Percentiles rank a stretch among this genome's conserved stretches.
Conservation (phyloP, 2,329 filamentous ascomycete species). For the Herpotrichia juniperi region DNA sequence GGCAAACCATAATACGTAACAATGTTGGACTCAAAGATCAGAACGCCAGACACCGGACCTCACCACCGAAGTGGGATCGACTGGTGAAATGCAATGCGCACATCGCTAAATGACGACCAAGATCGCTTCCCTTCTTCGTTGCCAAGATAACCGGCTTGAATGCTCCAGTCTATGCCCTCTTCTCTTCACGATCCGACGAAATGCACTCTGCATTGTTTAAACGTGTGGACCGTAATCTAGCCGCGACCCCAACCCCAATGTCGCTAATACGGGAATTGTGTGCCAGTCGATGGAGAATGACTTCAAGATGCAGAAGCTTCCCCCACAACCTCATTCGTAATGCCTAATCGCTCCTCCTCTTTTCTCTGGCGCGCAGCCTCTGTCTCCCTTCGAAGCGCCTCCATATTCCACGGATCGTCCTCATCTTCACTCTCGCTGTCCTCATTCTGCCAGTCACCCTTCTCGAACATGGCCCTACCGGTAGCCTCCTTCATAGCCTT, state of each 20-base stretch:
- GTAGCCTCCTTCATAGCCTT: constrained; percentile 93
- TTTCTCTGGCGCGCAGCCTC: constrained; percentile 74
- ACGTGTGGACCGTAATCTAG: too few relatives aligned
- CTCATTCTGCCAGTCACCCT: constrained; percentile 82
- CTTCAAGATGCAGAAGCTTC: constrained; percentile 23
- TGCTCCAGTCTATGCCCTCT: background rate
- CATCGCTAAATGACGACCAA: constrained; percentile 6
- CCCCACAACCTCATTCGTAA: constrained; percentile 40
- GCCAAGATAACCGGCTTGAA: background rate
- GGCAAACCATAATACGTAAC: background rate
- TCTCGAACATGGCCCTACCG: constrained; percentile 93
- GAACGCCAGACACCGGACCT: constrained; percentile 17
- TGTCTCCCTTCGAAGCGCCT: constrained; percentile 83
- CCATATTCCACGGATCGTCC: constrained; percentile 77
- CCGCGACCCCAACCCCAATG: background rate
- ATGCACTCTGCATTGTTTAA: background rate
- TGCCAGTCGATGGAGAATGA: background rate
- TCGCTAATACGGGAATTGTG: background rate
- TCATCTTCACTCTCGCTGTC: constrained; percentile 70
- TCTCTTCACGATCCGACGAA: background rate
- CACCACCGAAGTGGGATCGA: constrained; percentile 12
- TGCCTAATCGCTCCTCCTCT: constrained; percentile 73
- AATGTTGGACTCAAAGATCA: background rate
- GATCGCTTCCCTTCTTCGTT: background rate
- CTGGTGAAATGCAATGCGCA: constrained; percentile 8